These are phyloP conservation scores for Chloranthus sessilifolius DNA, from an alignment of 164 flowering plant genomes.

Conservation along the genomic window DNA sequence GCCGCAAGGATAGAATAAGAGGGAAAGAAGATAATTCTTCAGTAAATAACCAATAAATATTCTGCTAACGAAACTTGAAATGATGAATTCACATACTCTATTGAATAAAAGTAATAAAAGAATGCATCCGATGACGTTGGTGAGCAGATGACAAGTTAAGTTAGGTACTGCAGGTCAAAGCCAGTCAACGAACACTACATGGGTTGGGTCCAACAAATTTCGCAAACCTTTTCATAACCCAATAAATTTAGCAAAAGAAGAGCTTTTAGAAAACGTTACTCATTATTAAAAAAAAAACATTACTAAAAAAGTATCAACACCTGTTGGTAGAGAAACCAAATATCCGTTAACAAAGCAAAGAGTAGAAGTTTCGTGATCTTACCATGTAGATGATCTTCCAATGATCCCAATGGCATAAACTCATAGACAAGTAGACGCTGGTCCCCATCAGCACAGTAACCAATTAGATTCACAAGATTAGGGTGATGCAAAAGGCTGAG, in stretches of 20 bases:
- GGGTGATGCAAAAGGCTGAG: constrained; percentile 39
- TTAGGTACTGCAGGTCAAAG: too few relatives aligned
- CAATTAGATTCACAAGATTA: constrained; percentile 34
- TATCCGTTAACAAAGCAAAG: not conserved
- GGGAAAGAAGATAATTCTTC: too few relatives aligned
- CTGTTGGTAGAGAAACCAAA: not conserved
- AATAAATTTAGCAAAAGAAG: constrained; percentile 1
- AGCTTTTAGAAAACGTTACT: not conserved
- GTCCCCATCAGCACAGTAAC: constrained; percentile 42
- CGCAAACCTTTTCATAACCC: too few relatives aligned
- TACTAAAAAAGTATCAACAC: not conserved
- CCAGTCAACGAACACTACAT: too few relatives aligned
- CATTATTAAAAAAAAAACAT: not conserved
- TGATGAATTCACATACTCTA: too few relatives aligned
- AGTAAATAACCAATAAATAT: too few relatives aligned
- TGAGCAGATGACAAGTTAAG: too few relatives aligned
- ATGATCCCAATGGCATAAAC: constrained; percentile 33
- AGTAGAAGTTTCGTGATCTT: not conserved
- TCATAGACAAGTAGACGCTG: constrained; percentile 41
- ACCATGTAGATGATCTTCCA: constrained; percentile 43
- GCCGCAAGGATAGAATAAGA: too few relatives aligned
- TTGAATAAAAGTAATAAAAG: too few relatives aligned
- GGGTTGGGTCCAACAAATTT: too few relatives aligned
- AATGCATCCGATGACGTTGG: too few relatives aligned
- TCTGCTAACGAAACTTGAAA: too few relatives aligned